Evolutionary conservation across 192 early-diverging fungal species (phyloP).

Genomic region (Dimargaris cristalligena): DNA sequence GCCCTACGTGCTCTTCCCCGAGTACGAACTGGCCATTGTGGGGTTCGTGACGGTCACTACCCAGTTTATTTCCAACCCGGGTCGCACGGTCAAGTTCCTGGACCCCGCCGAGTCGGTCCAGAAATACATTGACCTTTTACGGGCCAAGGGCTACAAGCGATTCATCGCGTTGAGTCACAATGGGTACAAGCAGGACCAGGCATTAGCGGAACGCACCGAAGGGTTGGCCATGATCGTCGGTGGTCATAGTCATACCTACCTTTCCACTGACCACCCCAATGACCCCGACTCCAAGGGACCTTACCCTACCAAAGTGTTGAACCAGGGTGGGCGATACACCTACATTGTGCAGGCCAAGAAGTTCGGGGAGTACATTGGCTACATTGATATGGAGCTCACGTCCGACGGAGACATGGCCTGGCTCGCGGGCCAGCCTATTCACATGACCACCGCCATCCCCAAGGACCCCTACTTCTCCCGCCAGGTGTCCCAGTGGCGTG

Average conservation of each 20-base stretch:
- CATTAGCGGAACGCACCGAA: slow-evolving; percentile 33
- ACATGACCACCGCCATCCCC: slow-evolving; percentile 32
- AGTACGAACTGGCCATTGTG: slow-evolving; percentile 48
- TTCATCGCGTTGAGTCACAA: slow-evolving; percentile 55
- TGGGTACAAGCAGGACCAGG: slow-evolving; percentile 53
- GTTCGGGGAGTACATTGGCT: slow-evolving; percentile 44
- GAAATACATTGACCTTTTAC: slow-evolving; percentile 41
- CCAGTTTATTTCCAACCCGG: slow-evolving; percentile 34
- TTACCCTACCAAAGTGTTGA: slow-evolving; percentile 50
- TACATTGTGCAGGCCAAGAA: slow-evolving; percentile 52
- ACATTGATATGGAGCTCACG: slow-evolving; percentile 41
- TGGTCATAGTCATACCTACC: slow-evolving; percentile 58
- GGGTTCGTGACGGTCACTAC: slow-evolving; percentile 47
- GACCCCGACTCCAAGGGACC: slow-evolving; percentile 35
- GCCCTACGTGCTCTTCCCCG: slow-evolving; percentile 47
- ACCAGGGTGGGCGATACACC: slow-evolving; percentile 42
- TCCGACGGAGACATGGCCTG: slow-evolving; percentile 30
- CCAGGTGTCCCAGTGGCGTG: slow-evolving; percentile 25
- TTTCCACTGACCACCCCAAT: slow-evolving; percentile 28
- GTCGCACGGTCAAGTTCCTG: slow-evolving; percentile 27
- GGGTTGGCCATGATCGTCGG: slow-evolving; percentile 51
- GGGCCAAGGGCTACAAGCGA: slow-evolving; percentile 38
- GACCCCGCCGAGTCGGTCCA: slow-evolving; percentile 43
- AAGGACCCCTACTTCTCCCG: slow-evolving; percentile 25
- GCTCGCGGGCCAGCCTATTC: slow-evolving; percentile 39